Evolutionary conservation across 768 basidiomycete species (phyloP).

Genomic region (Cyathus striatus): DNA sequence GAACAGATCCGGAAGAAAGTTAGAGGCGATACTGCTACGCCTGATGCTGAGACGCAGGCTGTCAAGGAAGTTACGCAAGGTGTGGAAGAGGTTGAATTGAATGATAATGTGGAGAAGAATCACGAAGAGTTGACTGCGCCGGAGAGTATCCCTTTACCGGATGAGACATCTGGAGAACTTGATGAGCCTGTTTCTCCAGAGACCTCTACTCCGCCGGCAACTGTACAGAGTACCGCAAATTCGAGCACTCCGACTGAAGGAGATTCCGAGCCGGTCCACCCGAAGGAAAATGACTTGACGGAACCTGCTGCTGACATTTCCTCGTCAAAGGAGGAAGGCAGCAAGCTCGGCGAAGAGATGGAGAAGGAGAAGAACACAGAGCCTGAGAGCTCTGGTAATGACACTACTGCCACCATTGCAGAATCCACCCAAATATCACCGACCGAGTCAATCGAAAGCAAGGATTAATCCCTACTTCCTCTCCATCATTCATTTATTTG

Average conservation of each 20-base stretch:
- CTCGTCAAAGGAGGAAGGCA: conserved; percentile 3
- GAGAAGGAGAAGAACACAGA: neutral
- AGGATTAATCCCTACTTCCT: neutral
- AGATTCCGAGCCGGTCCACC: neutral
- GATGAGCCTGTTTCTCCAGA: conserved; percentile 20
- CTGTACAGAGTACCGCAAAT: neutral
- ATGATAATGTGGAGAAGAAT: conserved; percentile 41
- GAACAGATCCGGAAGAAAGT: conserved; percentile 40
- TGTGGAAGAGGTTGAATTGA: conserved; percentile 64
- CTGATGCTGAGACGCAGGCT: conserved; percentile 33
- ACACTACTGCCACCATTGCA: neutral
- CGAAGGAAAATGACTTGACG: conserved; percentile 2
- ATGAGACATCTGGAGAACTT: conserved; percentile 31
- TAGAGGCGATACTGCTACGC: conserved; percentile 34
- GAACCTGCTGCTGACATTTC: conserved; percentile 8
- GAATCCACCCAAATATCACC: neutral
- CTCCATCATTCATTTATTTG: conserved; percentile 3
- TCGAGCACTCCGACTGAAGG: conserved; percentile 1
- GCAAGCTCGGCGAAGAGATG: no score
- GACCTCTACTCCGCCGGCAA: conserved; percentile 13
- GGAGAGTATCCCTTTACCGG: conserved; percentile 33
- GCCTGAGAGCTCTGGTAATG: neutral
- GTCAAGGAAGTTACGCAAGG: conserved; percentile 72
- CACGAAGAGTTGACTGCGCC: conserved; percentile 18
- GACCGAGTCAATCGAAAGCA: neutral